These are phyloP conservation scores for Gossypium thurberi DNA, from an alignment of 345 rosid species.

Conservation along the genomic window DNA sequence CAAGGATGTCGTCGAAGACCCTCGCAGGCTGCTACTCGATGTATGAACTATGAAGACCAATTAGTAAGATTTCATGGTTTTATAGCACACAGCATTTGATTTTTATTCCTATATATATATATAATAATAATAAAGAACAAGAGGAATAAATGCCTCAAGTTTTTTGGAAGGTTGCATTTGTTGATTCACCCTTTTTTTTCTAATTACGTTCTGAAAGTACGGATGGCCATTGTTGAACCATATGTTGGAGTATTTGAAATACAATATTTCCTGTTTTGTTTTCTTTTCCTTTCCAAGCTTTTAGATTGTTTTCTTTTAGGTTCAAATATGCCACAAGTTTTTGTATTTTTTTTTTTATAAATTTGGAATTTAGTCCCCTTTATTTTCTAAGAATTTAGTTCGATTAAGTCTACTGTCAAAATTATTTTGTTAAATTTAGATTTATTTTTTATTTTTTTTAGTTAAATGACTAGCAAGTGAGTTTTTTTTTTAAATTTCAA, in stretches of 20 bases:
- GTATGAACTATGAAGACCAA: constrained; percentile 26
- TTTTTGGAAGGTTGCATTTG: constrained; percentile 23
- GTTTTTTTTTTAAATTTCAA: too few relatives aligned
- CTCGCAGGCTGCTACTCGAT: constrained; percentile 75
- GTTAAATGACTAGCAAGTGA: too few relatives aligned
- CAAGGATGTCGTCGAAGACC: constrained; percentile 85
- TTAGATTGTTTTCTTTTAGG: neutral
- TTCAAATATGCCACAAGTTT: too few relatives aligned
- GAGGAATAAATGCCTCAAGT: constrained; percentile 18
- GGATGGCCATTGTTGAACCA: constrained; percentile 23
- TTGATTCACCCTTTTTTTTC: constrained; percentile 8
- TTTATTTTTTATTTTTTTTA: too few relatives aligned
- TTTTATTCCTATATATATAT: neutral
- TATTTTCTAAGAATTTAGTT: too few relatives aligned
- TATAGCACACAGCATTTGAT: neutral
- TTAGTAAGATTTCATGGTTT: neutral
- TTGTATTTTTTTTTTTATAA: too few relatives aligned
- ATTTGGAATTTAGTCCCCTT: too few relatives aligned
- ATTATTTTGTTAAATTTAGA: too few relatives aligned
- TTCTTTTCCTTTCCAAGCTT: neutral
- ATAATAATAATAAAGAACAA: neutral
- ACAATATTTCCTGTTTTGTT: neutral
- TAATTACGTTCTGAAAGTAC: constrained; percentile 15
- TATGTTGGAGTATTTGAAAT: neutral
- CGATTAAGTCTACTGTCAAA: too few relatives aligned